Conservation (phyloP, 2,329 filamentous ascomycete species). For the Penicillium verrucosum region DNA sequence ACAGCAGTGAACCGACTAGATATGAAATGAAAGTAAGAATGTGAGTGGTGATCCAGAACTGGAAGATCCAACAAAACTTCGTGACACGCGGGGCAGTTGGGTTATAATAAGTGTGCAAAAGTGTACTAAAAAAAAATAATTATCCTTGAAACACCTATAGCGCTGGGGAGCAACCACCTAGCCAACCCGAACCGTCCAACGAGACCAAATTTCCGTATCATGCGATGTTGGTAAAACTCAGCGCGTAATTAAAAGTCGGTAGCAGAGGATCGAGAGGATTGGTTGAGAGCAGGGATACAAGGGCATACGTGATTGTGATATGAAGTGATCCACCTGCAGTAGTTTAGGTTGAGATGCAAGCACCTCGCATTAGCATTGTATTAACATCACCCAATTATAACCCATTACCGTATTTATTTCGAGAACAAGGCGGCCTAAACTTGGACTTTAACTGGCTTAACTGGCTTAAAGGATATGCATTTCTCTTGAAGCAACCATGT, state of each 20-base stretch:
- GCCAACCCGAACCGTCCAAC: neutral
- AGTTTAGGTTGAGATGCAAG: slow-evolving; percentile 5
- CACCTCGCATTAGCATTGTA: neutral
- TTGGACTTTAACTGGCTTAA: neutral
- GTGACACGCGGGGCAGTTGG: slow-evolving; percentile 1
- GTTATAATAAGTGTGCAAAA: neutral
- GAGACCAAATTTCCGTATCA: slow-evolving; percentile 4
- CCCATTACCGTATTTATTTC: neutral
- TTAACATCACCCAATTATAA: neutral
- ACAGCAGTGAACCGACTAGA: slow-evolving; percentile 1
- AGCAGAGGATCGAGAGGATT: slow-evolving; percentile 1
- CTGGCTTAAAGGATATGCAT: neutral
- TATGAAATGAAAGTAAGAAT: neutral
- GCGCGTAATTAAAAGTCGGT: slow-evolving; percentile 1
- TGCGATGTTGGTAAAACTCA: slow-evolving; percentile 19
- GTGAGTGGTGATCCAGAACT: neutral
- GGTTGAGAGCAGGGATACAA: neutral
- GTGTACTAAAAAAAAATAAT: neutral
- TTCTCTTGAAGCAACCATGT: neutral
- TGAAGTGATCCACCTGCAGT: slow-evolving; percentile 19
- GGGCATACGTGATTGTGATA: slow-evolving; percentile 12
- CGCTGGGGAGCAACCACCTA: slow-evolving; percentile 8
- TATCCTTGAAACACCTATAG: neutral
- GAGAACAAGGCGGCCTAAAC: neutral
- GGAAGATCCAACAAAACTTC: neutral